Evolutionary conservation across 345 rosid genomes (phyloP).

Genomic region (Citrus maxima): DNA sequence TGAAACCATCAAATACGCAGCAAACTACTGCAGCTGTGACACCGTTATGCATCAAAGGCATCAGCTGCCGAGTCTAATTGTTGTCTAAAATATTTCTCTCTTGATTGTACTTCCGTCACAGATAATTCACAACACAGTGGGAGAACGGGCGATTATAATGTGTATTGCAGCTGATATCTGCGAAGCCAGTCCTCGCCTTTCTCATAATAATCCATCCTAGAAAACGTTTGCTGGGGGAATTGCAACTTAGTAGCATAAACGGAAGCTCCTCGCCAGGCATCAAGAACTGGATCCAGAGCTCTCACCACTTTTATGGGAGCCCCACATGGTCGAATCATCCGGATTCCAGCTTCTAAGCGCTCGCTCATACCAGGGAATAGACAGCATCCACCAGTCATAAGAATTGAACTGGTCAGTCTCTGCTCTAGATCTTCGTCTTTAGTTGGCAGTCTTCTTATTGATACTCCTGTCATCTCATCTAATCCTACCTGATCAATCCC

Average conservation of each 20-base stretch:
- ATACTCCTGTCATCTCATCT: slow-evolving; percentile 83
- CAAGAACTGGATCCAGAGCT: slow-evolving; percentile 79
- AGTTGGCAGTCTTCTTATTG: slow-evolving; percentile 59
- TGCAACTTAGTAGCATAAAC: slow-evolving; percentile 49
- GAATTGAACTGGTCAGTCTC: slow-evolving; percentile 66
- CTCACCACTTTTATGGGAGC: slow-evolving; percentile 56
- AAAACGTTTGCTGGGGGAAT: slow-evolving; percentile 64
- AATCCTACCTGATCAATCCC: slow-evolving; percentile 88
- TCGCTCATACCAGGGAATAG: slow-evolving; percentile 64
- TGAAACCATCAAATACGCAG: too few species aligned
- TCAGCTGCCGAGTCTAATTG: too few species aligned
- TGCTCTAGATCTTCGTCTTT: slow-evolving; percentile 44
- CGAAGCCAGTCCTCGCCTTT: slow-evolving; percentile 97
- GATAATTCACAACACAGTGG: neutral
- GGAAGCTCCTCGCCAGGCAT: slow-evolving; percentile 99
- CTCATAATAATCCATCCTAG: slow-evolving; percentile 67
- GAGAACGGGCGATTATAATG: slow-evolving; percentile 21
- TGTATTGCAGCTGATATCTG: slow-evolving; percentile 58
- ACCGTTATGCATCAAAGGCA: neutral
- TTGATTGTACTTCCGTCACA: neutral
- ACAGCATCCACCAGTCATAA: slow-evolving; percentile 78
- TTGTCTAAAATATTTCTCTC: neutral
- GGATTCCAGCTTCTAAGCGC: slow-evolving; percentile 72
- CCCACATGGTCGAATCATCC: slow-evolving; percentile 85
- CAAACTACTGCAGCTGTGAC: neutral